These are phyloP conservation scores for Tulasnella sp. DNA, from an alignment of 768 basidiomycete species.

Conservation along the genomic window DNA sequence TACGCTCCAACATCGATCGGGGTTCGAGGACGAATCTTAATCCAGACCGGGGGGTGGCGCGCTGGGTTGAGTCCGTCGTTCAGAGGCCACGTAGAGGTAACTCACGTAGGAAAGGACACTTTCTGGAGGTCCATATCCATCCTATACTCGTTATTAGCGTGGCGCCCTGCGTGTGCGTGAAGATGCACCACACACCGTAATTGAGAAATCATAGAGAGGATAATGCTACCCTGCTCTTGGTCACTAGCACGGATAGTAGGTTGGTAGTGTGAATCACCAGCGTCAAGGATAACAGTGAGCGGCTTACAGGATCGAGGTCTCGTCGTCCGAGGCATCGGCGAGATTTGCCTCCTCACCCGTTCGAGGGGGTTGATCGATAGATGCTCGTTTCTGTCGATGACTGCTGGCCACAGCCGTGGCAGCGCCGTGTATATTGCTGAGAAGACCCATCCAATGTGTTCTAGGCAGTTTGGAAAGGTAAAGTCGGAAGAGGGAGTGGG, in stretches of 20 bases:
- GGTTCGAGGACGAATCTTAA: slow-evolving; percentile 84
- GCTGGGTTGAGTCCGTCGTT: neutral
- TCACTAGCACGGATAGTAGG: slow-evolving; percentile 60
- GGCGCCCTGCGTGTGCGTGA: neutral
- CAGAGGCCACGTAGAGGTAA: neutral
- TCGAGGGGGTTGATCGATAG: slow-evolving; percentile 4
- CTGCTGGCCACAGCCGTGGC: slow-evolving; percentile 3
- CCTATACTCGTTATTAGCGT: slow-evolving; percentile 30
- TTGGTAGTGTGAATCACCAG: neutral
- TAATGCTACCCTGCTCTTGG: slow-evolving; percentile 86
- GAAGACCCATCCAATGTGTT: slow-evolving; percentile 8
- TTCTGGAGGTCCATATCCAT: slow-evolving; percentile 95
- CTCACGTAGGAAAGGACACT: slow-evolving; percentile 70
- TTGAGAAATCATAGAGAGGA: slow-evolving; percentile 77
- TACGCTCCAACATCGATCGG: slow-evolving; percentile 91
- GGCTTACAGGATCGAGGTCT: slow-evolving; percentile 19
- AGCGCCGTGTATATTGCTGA: slow-evolving; percentile 9
- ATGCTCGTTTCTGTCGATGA: neutral
- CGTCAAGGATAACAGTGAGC: neutral
- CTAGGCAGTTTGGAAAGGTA: neutral
- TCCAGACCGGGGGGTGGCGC: slow-evolving; percentile 13
- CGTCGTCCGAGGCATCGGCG: slow-evolving; percentile 11
- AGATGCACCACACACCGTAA: slow-evolving; percentile 45
- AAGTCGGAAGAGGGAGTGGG: neutral
- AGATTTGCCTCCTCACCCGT: neutral